A percentile compares a stretch with the other conserved stretches of the same genome.
Evolutionary conservation across 257 asterid genomes (phyloP).

Genomic region (Petunia secreta): DNA sequence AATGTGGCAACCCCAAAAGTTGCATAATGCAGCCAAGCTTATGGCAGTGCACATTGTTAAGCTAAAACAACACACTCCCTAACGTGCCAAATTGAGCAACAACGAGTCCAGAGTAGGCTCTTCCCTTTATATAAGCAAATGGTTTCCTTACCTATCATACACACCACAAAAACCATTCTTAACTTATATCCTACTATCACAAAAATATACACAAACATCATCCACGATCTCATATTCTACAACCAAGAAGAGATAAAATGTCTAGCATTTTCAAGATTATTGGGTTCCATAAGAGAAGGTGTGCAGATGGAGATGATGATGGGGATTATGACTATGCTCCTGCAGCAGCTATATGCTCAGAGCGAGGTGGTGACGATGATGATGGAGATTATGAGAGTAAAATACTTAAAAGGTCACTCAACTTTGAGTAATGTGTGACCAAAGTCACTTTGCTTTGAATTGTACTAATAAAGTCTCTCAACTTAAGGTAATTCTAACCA

Average conservation of each 20-base stretch:
- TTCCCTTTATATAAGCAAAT: background rate
- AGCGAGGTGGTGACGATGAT: background rate
- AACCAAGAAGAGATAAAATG: slow-evolving; percentile 2
- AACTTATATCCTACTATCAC: background rate
- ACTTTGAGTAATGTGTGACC: no score
- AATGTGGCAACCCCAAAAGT: background rate
- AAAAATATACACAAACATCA: background rate
- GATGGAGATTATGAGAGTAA: background rate
- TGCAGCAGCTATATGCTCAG: background rate
- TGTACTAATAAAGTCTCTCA: no score
- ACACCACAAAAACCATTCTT: background rate
- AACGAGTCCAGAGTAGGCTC: background rate
- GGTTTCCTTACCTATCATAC: background rate
- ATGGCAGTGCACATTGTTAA: background rate
- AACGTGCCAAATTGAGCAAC: background rate
- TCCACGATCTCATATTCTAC: background rate
- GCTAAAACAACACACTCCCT: background rate
- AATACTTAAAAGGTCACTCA: no score
- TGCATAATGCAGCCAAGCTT: background rate
- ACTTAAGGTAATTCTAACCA: no score
- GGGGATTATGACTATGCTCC: background rate
- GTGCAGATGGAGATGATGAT: background rate
- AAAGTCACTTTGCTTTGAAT: no score
- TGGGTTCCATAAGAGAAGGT: background rate
- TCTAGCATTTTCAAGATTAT: background rate